These are phyloP conservation scores for Phanerodontia chrysosporium DNA, from an alignment of 768 basidiomycete genomes.

Conservation along the genomic window DNA sequence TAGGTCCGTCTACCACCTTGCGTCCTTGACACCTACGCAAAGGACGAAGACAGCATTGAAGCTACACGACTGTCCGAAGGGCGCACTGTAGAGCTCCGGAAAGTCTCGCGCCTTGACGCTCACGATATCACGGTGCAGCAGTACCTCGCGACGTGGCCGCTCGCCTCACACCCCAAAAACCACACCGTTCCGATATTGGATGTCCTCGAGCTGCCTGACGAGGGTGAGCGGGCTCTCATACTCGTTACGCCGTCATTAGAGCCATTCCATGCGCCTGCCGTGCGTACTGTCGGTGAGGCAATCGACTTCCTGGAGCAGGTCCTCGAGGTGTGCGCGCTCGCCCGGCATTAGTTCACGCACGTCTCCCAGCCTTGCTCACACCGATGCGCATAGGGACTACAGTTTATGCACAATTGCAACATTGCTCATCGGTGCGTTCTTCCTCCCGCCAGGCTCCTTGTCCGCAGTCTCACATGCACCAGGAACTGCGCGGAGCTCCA, in stretches of 20 bases:
- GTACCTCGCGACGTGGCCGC: conserved; percentile 20
- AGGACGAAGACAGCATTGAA: conserved; percentile 17
- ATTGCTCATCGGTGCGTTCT: conserved; percentile 33
- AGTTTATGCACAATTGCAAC: conserved; percentile 34
- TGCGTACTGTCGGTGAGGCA: conserved; percentile 33
- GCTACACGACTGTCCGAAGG: conserved; percentile 21
- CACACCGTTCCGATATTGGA: conserved; percentile 24
- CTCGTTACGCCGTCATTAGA: conserved; percentile 34
- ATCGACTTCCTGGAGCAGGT: conserved; percentile 30
- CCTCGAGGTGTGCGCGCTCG: conserved; percentile 29
- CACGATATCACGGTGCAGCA: conserved; percentile 24
- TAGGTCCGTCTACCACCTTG: no score
- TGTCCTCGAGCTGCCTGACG: conserved; percentile 13
- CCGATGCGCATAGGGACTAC: conserved; percentile 27
- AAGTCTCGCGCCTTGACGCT: conserved; percentile 14
- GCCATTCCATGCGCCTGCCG: conserved; percentile 23
- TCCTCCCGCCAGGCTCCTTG: background rate
- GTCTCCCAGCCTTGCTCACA: no score
- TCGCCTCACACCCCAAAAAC: conserved; percentile 21
- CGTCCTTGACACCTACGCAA: background rate
- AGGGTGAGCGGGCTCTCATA: conserved; percentile 6
- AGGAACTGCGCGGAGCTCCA: conserved; percentile 13
- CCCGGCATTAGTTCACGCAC: no score
- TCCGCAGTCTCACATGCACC: background rate
- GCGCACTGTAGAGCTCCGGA: conserved; percentile 17